Evolutionary conservation across 2,329 filamentous ascomycete species (phyloP).

Genomic region (Thelonectria olida): DNA sequence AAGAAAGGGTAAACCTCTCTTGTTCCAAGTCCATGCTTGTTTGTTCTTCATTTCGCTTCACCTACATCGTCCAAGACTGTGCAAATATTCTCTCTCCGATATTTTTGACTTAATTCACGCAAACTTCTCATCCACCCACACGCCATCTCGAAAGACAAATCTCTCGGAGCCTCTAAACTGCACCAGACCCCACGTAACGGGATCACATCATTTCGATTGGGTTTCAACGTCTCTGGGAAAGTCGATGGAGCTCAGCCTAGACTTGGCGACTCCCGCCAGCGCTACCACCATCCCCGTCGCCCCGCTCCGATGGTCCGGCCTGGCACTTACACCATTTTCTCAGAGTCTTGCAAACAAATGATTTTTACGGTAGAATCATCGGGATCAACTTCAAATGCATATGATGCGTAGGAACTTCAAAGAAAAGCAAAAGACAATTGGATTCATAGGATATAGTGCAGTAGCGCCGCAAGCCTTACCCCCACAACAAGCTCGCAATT

Average conservation of each 20-base stretch:
- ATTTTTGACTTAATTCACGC: background rate
- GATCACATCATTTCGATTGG: slow-evolving; percentile 41
- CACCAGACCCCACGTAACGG: slow-evolving; percentile 26
- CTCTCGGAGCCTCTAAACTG: background rate
- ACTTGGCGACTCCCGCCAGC: slow-evolving; percentile 4
- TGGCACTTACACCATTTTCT: slow-evolving; percentile 22
- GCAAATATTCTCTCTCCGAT: too few species aligned
- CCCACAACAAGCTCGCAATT: background rate
- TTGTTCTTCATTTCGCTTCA: background rate
- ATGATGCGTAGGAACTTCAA: too few species aligned
- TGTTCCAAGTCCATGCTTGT: background rate
- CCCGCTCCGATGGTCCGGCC: slow-evolving; percentile 18
- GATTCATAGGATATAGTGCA: slow-evolving; percentile 10
- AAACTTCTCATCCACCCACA: background rate
- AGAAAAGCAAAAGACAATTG: background rate
- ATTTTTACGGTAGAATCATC: too few species aligned
- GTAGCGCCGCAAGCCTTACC: background rate
- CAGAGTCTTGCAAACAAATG: too few species aligned
- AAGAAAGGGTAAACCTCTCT: too few species aligned
- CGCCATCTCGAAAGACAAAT: slow-evolving; percentile 10
- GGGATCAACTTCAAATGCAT: too few species aligned
- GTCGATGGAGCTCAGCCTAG: slow-evolving; percentile 4
- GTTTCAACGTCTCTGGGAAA: slow-evolving; percentile 4
- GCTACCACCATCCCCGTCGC: background rate
- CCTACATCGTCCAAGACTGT: background rate